A percentile compares a stretch with the other conserved stretches of the same genome.
These are phyloP conservation scores for Chrysanthemum lavandulifolium DNA, from an alignment of 129 eudicot species.

Conservation along the genomic window DNA sequence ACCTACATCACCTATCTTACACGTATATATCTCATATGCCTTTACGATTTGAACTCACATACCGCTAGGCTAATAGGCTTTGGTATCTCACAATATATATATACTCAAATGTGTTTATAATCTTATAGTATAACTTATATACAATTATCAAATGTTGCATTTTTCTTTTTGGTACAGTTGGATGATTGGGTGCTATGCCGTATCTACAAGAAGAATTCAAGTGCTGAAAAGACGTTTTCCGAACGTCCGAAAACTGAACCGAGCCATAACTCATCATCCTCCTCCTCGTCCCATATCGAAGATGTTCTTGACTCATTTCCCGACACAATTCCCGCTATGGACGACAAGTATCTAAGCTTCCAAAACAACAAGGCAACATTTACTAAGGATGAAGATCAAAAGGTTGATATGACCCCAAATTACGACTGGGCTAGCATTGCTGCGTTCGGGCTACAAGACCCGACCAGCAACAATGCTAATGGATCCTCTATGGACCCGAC, in stretches of 20 bases:
- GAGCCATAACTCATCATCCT: slow-evolving; percentile 64
- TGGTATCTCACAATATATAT: no score
- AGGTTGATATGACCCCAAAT: slow-evolving; percentile 42
- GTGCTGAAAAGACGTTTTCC: slow-evolving; percentile 40
- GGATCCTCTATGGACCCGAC: slow-evolving; percentile 31
- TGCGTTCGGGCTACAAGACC: slow-evolving; percentile 40
- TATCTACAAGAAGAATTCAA: slow-evolving; percentile 79
- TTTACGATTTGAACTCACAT: no score
- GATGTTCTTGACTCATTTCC: slow-evolving; percentile 67
- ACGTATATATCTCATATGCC: no score
- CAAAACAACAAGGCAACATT: slow-evolving; percentile 42
- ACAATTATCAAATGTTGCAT: no score
- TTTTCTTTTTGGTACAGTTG: slow-evolving; percentile 40
- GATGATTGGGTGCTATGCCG: slow-evolving; percentile 98
- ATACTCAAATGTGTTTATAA: no score
- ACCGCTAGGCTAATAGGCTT: no score
- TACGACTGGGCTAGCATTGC: slow-evolving; percentile 63
- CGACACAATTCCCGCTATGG: slow-evolving; percentile 56
- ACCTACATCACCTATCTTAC: no score
- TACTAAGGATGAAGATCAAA: slow-evolving; percentile 39
- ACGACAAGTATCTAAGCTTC: slow-evolving; percentile 42
- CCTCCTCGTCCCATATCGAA: slow-evolving; percentile 71
- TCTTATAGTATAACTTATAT: no score
- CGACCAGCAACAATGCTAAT: slow-evolving; percentile 18
- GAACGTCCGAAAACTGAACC: slow-evolving; percentile 50